phyloP scores from a whole-genome alignment of 176 grass and related monocot species.

The Pontederia paniculata region DNA sequence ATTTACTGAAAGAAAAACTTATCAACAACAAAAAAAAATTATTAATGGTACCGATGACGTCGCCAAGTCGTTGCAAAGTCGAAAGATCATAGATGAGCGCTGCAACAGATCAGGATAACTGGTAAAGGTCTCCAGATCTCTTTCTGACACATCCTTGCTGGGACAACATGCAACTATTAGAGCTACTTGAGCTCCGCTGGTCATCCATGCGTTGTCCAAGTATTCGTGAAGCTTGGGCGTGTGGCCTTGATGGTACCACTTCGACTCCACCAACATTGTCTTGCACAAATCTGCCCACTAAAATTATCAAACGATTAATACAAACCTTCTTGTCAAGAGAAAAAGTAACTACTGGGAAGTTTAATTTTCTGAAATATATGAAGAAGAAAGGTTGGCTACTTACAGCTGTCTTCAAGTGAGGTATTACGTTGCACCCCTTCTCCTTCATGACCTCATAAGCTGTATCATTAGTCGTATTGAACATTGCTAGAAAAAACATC shows the following conservation, averaged over 20 bases:
- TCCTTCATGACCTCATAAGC: conserved; percentile 6
- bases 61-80: conserved; percentile 19
- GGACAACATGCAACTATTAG: conserved; percentile 9
- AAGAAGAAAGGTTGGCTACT: no score
- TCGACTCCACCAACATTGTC: not conserved
- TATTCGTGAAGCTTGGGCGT: conserved; percentile 9
- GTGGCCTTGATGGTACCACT: not conserved
- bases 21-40: no score
- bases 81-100: conserved; percentile 1
- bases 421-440: conserved; percentile 8
- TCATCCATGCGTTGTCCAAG: no score
- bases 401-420: conserved; percentile 17
- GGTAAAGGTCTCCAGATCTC: conserved; percentile 12
- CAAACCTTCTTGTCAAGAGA: no score
- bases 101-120: not conserved
- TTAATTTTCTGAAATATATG: no score
- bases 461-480: conserved; percentile 12
- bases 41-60: conserved; percentile 27
- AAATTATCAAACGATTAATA: not conserved
- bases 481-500: conserved; percentile 14
- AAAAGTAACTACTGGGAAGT: not conserved
- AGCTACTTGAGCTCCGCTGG: not conserved
- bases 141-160: not conserved
- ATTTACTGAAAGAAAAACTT: not conserved
- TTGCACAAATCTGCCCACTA: not conserved